Base-by-base conservation (phyloP, 495 filamentous ascomycete genomes). In the Aspergillus panamensis region DNA sequence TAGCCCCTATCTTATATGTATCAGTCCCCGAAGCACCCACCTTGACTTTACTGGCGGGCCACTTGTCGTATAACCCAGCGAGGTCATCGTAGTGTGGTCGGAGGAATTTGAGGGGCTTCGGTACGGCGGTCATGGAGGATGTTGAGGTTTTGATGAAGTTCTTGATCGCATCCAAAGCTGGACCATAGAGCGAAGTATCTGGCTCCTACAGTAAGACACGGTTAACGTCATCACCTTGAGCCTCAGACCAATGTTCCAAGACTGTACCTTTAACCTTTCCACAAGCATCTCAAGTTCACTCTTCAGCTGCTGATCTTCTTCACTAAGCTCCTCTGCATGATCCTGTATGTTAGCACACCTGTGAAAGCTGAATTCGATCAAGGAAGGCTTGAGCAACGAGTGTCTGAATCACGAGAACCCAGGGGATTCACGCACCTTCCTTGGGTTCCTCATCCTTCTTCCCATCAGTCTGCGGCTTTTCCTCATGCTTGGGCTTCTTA, bases 271-370 rank as follows among this genome's bases (percentile, higher is more conserved):
- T 82, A 99, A 78, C 67, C 95, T 83, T 73, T 97, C 92, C 12
- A 97, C 93, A 31, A 97, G 82, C 95, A 97, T 97, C 66, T 99
- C 94, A 53, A 99, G 89, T 77, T 97, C 95, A 69, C 82, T 90
- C 79, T 97, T 99, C 65, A 99, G 84, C 76, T 96, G 90, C 72
- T 96, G 92, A 64, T 99, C 94, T 73, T 99, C 94, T 65, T 97
- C 94, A 70, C 84, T 97, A 61, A 99, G 86, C 73, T 99, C 94
- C 73, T 96, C 90, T 78, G 70, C 68, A 61, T 37, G 39, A n/a
- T 31, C 32, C 8, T 55, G 19, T 62, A 54, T 29, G 51, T 64
- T 49, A 59, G 59, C 48, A 45, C 60, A 8, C 14, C 29, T 45
- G 8, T 7, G 39, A 20, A 44, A 37, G 25, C n/a, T 33, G 8